phyloP scores from a whole-genome alignment of 1,139 yeast genomes.

The Pichia sp. region DNA sequence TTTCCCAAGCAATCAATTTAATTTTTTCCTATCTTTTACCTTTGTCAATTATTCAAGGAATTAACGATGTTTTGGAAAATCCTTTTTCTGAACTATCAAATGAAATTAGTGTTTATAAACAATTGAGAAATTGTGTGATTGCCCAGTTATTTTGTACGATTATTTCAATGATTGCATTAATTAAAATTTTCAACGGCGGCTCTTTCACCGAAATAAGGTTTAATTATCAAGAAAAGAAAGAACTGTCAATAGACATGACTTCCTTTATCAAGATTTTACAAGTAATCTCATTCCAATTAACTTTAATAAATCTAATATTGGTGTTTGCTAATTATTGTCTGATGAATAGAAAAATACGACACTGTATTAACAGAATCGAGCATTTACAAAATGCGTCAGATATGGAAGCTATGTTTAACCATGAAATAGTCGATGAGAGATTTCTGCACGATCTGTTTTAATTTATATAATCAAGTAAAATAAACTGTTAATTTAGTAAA shows the following conservation, averaged over 20 bases:
- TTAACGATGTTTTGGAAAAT: conserved; percentile 21
- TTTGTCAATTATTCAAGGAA: conserved; percentile 18
- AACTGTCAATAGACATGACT: conserved; percentile 20
- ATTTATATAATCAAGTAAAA: background rate
- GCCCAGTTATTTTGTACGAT: conserved; percentile 18
- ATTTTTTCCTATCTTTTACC: conserved; percentile 25
- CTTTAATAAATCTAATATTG: conserved; percentile 17
- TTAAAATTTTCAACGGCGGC: conserved; percentile 12
- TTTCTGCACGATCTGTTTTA: conserved; percentile 4
- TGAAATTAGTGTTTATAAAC: conserved; percentile 21
- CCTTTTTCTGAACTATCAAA: conserved; percentile 22
- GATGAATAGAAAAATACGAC: conserved; percentile 20
- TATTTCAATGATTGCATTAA: conserved; percentile 21
- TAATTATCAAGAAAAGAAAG: background rate
- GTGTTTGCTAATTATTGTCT: conserved; percentile 21
- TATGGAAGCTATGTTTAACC: conserved; percentile 7
- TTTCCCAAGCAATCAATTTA: conserved; percentile 22
- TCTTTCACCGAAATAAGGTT: conserved; percentile 7
- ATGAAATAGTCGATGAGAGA: conserved; percentile 9
- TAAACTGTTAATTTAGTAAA: background rate
- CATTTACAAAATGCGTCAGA: conserved; percentile 13
- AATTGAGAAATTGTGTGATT: conserved; percentile 16
- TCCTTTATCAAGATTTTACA: conserved; percentile 12
- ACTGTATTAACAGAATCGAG: conserved; percentile 23
- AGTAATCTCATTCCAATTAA: conserved; percentile 16